Base-by-base conservation (phyloP, 2,329 filamentous ascomycete species). In the Talaromyces atroroseus region DNA sequence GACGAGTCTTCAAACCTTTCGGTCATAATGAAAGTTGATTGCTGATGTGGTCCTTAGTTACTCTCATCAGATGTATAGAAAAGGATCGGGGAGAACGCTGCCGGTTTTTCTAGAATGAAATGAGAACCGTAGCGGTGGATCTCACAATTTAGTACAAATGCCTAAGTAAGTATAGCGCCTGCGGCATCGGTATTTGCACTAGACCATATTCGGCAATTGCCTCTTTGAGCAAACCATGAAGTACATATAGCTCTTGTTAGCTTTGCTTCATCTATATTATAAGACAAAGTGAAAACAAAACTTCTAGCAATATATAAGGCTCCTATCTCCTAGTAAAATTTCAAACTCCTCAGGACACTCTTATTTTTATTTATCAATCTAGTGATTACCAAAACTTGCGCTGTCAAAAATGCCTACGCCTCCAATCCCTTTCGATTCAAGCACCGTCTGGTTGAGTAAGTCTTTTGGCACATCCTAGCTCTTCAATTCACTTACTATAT, bases 1-100 rank as follows among this genome's bases (percentile, higher is more conserved):
- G 60, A 56, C 20, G 58, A 48, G 49, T 53, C 49, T 21, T 44
- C 18, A 3, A 44, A 1, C 40, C 11, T 44, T 4, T 2, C 40
- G 10, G 8, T 6, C 18, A 44, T 44, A 16, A 42, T 42, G 20
- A 42, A 42, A 42, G n/a, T 20, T 42, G 36, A 40, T 18, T 3
- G n/a, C 5, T 42, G 32, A 16, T 4, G 32, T 36, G 32, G 16
- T 16, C 5, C 11, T 7, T 7, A 8, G 7, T 11, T 29, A 8
- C 26, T 2, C 26, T 29, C n/a, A 40, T 40, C 36, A 7, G 8
- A 18, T 40, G n/a, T 40, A 23, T 21, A 20, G n/a, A 21, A 42
- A 21, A 42, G n/a, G 36, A 7, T 36, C 3, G 32, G 11, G 32
- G 32, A 36, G 34, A 38, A 5, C 14, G 34, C 3, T 40, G 36